phyloP scores from a whole-genome alignment of 1,284 basidiomycete species.

The Ceratobasidium papillatum region DNA sequence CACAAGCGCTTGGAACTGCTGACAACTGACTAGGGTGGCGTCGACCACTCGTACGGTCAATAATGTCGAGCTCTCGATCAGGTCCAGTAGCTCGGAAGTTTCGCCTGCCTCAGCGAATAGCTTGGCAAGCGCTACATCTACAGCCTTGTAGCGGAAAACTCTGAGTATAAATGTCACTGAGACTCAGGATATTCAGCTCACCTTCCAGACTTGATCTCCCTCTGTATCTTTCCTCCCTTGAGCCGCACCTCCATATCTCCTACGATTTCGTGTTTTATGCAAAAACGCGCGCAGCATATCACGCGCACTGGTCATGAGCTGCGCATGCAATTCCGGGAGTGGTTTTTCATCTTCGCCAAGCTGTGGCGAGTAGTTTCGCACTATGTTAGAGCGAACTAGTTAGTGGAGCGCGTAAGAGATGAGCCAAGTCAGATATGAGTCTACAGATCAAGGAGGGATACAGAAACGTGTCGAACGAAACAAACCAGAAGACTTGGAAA shows the following conservation, averaged over 20 bases:
- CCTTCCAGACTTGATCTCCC: constrained; percentile 35
- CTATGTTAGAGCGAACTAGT: constrained; percentile 66
- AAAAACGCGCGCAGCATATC: constrained; percentile 75
- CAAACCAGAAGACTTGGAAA: constrained; percentile 3
- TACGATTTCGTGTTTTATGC: constrained; percentile 57
- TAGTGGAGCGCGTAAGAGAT: constrained; percentile 47
- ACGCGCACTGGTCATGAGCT: constrained; percentile 65
- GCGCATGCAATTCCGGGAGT: constrained; percentile 69
- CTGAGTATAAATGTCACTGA: constrained; percentile 35
- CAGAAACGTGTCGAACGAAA: not conserved
- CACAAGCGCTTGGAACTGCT: constrained; percentile 71
- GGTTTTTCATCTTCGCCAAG: constrained; percentile 73
- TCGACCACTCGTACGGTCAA: constrained; percentile 73
- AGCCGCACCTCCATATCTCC: constrained; percentile 41
- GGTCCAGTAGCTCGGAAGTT: constrained; percentile 66
- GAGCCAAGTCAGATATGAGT: constrained; percentile 40
- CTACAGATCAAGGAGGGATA: constrained; percentile 32
- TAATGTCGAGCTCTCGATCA: constrained; percentile 63
- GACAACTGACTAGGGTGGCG: constrained; percentile 60
- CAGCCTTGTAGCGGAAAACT: constrained; percentile 58
- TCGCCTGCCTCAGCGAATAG: constrained; percentile 72
- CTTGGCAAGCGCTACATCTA: constrained; percentile 84
- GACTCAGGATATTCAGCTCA: constrained; percentile 16
- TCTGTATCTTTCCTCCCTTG: constrained; percentile 42
- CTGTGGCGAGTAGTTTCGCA: constrained; percentile 88